These are phyloP conservation scores for Fusarium pseudocircinatum DNA, from an alignment of 2,329 filamentous ascomycete species.

Conservation along the genomic window DNA sequence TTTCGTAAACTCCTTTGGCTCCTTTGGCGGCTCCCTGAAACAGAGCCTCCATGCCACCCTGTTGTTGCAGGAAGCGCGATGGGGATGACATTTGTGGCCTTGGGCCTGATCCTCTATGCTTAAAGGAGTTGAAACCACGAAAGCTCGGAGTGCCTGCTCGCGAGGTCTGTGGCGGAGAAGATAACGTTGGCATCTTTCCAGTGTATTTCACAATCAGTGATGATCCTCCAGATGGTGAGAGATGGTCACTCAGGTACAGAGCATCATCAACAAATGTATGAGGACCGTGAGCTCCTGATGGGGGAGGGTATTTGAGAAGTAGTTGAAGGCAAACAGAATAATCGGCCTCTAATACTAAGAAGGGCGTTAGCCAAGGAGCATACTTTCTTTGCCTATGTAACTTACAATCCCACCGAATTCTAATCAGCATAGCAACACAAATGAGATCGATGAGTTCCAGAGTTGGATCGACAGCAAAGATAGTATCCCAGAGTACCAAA, in stretches of 20 bases:
- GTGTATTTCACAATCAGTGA: constrained; percentile 78
- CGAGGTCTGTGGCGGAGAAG: constrained; percentile 38
- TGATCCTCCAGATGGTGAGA: constrained; percentile 69
- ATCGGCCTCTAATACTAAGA: constrained; percentile 81
- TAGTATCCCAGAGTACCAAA: constrained; percentile 86
- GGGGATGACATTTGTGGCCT: constrained; percentile 59
- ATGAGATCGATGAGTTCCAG: constrained; percentile 86
- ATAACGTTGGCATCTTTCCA: constrained; percentile 57
- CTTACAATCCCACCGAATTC: constrained; percentile 89
- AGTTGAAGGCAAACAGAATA: constrained; percentile 86
- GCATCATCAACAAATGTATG: constrained; percentile 89
- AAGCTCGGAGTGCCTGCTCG: constrained; percentile 50
- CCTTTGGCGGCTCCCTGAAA: constrained; percentile 81
- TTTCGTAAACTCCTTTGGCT: constrained; percentile 77
- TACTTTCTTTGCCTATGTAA: constrained; percentile 4
- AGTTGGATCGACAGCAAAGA: constrained; percentile 86
- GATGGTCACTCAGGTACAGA: constrained; percentile 74
- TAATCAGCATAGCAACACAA: constrained; percentile 92
- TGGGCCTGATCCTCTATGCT: constrained; percentile 53
- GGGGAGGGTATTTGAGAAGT: constrained; percentile 83
- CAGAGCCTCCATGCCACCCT: constrained; percentile 72
- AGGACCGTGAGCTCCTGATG: constrained; percentile 69
- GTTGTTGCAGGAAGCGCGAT: constrained; percentile 63
- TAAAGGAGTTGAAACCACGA: constrained; percentile 48
- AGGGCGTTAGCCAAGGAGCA: constrained; percentile 36